phyloP scores from a whole-genome alignment of 225 moss, liverwort and hornwort genomes.

The Sphagnum contortum region DNA sequence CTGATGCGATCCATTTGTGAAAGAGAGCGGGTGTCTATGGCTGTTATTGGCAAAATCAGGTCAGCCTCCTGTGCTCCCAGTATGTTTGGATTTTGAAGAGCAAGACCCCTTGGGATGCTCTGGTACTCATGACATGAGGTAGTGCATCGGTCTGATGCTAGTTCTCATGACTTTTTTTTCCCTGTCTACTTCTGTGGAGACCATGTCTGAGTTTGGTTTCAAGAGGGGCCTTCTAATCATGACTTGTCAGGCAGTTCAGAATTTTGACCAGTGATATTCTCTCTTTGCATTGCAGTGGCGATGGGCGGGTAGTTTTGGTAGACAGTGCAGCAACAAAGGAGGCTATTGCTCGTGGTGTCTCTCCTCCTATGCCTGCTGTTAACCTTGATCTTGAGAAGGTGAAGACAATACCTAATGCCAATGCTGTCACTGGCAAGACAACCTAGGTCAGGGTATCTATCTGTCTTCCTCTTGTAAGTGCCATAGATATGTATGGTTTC shows the following conservation, averaged over 20 bases:
- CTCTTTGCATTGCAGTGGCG: conserved; percentile 50
- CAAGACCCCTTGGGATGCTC: not conserved
- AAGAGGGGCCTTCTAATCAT: too few species aligned
- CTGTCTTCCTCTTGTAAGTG: too few species aligned
- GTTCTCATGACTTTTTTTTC: too few species aligned
- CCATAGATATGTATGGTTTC: not conserved
- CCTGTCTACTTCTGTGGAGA: too few species aligned
- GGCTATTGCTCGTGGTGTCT: conserved; percentile 53
- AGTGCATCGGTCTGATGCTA: too few species aligned
- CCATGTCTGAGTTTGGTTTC: too few species aligned
- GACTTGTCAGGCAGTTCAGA: too few species aligned
- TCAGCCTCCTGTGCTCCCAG: conserved; percentile 1
- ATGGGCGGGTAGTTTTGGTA: conserved; percentile 74
- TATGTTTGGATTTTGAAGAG: not conserved
- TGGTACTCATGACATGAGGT: too few species aligned
- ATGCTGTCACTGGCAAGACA: not conserved
- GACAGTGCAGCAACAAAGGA: conserved; percentile 67
- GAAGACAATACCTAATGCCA: not conserved
- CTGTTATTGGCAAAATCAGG: conserved; percentile 94
- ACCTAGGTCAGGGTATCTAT: too few species aligned
- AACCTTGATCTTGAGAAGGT: conserved; percentile 98
- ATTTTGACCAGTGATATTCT: too few species aligned
- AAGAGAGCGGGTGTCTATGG: conserved; percentile 94
- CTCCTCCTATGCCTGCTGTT: conserved; percentile 77
- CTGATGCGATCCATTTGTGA: conserved; percentile 81